Conservation (phyloP, 1,284 basidiomycete genomes). For the Stygiomarasmius scandens region DNA sequence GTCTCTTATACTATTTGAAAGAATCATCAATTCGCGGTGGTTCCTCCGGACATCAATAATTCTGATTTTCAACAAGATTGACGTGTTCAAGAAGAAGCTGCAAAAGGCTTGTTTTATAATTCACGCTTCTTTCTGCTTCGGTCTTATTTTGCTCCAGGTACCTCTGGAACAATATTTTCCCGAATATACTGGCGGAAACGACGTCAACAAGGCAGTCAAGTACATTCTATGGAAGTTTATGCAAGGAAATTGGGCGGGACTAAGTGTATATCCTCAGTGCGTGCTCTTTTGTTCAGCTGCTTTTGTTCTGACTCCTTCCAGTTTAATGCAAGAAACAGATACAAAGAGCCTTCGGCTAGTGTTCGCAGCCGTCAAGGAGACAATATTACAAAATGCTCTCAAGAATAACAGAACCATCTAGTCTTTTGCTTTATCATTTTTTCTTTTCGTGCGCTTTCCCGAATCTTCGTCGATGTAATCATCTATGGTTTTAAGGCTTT, state of each 20-base stretch:
- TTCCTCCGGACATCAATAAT: conserved; percentile 94
- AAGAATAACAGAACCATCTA: too few relatives aligned
- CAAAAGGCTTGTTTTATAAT: conserved; percentile 62
- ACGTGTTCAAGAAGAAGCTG: conserved; percentile 93
- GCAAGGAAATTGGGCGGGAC: conserved; percentile 86
- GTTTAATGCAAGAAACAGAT: conserved; percentile 81
- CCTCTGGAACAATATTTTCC: conserved; percentile 92
- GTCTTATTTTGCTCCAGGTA: conserved; percentile 40
- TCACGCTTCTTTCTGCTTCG: conserved; percentile 6
- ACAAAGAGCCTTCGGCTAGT: conserved; percentile 86
- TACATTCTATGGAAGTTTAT: conserved; percentile 96
- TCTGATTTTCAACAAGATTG: conserved; percentile 94
- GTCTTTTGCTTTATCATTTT: too few relatives aligned
- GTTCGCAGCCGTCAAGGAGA: too few relatives aligned
- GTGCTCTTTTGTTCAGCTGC: conserved; percentile 32
- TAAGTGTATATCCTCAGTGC: conserved; percentile 93
- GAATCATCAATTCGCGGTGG: too few relatives aligned
- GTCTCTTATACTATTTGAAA: conserved; percentile 90
- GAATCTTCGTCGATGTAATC: too few relatives aligned
- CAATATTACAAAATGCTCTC: too few relatives aligned
- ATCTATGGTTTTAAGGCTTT: too few relatives aligned
- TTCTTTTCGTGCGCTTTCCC: too few relatives aligned
- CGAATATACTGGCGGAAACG: too few relatives aligned
- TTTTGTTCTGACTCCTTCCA: conserved; percentile 34
- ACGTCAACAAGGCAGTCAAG: too few relatives aligned